Evolutionary conservation across 108 stramenopile species (phyloP), one percentile per base, ranked within the genome.

Genomic region (Tribonema minus): DNA sequence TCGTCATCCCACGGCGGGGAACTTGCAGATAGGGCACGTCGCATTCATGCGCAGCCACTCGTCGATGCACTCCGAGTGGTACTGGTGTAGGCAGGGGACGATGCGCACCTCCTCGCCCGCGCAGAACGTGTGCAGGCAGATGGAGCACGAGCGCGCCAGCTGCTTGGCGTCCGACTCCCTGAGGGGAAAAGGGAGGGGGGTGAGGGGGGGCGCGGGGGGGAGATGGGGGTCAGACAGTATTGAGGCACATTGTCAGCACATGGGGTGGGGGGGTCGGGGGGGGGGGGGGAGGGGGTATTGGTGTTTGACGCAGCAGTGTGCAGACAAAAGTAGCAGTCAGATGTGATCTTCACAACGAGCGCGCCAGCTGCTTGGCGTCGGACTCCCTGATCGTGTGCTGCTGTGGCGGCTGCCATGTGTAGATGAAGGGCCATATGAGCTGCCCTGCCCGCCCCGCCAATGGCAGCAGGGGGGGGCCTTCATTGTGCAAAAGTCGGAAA

Each of bases 61-160:
- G 28, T 76, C 75, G 54, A 76, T 76, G 36, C 75, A 76, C 40
- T 76, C 75, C 28, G 75, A 58, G 28, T 76, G 75, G 37, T 62
- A 76, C 65, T 76, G 75, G 46, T 76, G 75, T 60, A 76, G 29
- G 20, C 75, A 76, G 23, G 75, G 75, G 31, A 76, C 58, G 54
- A 67, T 76, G 27, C 75, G 46, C 46, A 76, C 75, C 20, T 64
- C 38, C 37, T 76, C 75, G 6, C 33, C 30, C 26, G 75, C 28
- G 37, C 62, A 36, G 65, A 76, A 76, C n/a, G 41, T 40, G 26
- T 76, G 65, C 23, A 76, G 58, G 75, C 75, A 76, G 20, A 76
- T 59, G 23, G 66, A 37, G 46, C 75, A 76, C 29, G 25, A 62
- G 61, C 61, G 61, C 2, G 64, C 38, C 36, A 58, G 58, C 6